phyloP scores from a whole-genome alignment of 202 grass and related monocot species.

The Dendrocalamus latiflorus region DNA sequence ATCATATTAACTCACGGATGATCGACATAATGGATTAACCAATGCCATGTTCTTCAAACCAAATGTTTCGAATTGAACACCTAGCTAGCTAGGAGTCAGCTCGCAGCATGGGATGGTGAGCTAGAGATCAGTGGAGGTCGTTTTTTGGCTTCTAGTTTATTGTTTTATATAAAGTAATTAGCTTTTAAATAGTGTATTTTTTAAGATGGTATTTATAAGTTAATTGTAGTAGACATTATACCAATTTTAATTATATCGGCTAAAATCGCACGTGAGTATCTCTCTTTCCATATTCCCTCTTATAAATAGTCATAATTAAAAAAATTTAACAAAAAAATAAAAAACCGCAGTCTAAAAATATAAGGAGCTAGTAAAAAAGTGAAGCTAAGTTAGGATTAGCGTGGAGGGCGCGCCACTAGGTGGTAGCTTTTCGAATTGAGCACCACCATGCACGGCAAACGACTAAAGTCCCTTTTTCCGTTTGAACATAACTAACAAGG shows the following conservation, averaged over 20 bases:
- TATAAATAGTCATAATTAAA: no score
- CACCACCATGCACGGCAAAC: background rate
- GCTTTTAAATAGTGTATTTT: no score
- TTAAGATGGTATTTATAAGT: no score
- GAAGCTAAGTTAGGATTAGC: background rate
- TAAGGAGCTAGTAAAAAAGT: background rate
- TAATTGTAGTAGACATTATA: no score
- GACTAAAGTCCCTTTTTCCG: background rate
- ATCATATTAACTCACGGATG: no score
- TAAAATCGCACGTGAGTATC: no score
- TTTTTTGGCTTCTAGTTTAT: no score
- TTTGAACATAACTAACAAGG: background rate
- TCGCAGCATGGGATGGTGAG: no score
- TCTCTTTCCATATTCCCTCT: no score
- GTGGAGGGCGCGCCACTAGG: background rate
- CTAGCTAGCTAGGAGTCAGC: background rate
- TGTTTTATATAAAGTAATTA: no score
- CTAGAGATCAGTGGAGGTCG: background rate
- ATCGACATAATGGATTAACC: background rate
- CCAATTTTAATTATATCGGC: fast-evolving
- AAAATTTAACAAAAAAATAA: no score
- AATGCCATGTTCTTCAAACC: background rate
- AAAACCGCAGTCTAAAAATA: background rate
- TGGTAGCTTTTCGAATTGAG: background rate
- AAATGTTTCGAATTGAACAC: background rate